Evolutionary conservation across 306 rosid species (phyloP).

Genomic region (Psophocarpus tetragonolobus): DNA sequence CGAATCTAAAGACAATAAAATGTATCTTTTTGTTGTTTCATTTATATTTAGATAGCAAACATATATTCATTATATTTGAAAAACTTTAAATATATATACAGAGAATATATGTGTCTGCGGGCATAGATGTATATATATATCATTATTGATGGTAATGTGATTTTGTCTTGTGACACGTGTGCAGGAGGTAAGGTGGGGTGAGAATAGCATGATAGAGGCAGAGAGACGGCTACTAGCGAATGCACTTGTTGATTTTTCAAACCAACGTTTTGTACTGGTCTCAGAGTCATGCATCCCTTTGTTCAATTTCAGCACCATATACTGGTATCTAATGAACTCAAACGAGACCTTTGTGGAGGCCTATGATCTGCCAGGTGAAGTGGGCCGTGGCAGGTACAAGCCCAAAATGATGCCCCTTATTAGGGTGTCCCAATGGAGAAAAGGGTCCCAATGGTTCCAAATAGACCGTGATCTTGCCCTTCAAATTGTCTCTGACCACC

Average conservation of each 20-base stretch:
- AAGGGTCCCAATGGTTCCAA: conserved; percentile 96
- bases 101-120: too few relatives aligned
- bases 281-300: conserved; percentile 95
- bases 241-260: conserved; percentile 65
- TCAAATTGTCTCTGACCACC: conserved; percentile 50
- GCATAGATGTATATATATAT: too few relatives aligned
- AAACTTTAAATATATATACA: background rate
- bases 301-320: conserved; percentile 68
- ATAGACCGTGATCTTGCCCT: conserved; percentile 60
- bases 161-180: conserved; percentile 28
- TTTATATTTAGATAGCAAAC: background rate
- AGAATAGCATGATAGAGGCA: conserved; percentile 74
- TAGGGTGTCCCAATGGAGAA: conserved; percentile 64
- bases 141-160: too few relatives aligned
- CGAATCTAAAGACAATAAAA: conserved; percentile 16
- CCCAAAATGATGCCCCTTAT: conserved; percentile 54
- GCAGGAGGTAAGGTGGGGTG: conserved; percentile 84
- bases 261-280: conserved; percentile 73
- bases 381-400: conserved; percentile 73
- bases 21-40: background rate
- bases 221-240: conserved; percentile 73
- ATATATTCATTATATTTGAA: background rate
- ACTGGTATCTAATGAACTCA: conserved; percentile 58
- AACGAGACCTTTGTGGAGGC: conserved; percentile 58
- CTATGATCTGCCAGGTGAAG: conserved; percentile 44